phyloP scores from a whole-genome alignment of 1,284 basidiomycete species.

The Exsudoporus floridanus region DNA sequence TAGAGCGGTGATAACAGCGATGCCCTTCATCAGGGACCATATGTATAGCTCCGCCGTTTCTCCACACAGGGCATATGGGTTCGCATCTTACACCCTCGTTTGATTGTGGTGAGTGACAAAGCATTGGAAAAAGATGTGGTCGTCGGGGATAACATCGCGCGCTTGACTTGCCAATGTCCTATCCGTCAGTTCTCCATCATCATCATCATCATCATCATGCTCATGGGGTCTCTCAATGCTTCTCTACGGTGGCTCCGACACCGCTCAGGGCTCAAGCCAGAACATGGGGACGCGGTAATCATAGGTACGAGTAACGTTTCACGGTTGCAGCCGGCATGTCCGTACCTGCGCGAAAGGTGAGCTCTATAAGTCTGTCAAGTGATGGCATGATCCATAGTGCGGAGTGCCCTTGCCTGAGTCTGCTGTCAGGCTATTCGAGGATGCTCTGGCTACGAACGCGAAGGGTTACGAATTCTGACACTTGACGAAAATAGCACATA shows the following conservation, averaged over 20 bases:
- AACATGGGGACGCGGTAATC: constrained; percentile 22
- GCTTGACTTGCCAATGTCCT: too few species aligned
- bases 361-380: background rate
- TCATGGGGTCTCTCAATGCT: background rate
- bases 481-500: background rate
- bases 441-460: constrained; percentile 28
- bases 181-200: background rate
- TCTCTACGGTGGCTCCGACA: constrained; percentile 31
- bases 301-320: constrained; percentile 19
- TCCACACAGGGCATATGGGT: background rate
- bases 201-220: constrained; percentile 7
- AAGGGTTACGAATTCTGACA: constrained; percentile 3
- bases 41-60: background rate
- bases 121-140: background rate
- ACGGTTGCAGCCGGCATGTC: constrained; percentile 29
- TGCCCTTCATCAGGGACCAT: background rate
- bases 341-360: constrained; percentile 9
- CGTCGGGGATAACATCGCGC: background rate
- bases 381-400: constrained; percentile 32
- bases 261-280: constrained; percentile 27
- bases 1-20: background rate
- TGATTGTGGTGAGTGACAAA: background rate
- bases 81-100: background rate
- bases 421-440: constrained; percentile 45
- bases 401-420: constrained; percentile 48